phyloP scores from a whole-genome alignment of 768 basidiomycete genomes.

The Artomyces pyxidatus region DNA sequence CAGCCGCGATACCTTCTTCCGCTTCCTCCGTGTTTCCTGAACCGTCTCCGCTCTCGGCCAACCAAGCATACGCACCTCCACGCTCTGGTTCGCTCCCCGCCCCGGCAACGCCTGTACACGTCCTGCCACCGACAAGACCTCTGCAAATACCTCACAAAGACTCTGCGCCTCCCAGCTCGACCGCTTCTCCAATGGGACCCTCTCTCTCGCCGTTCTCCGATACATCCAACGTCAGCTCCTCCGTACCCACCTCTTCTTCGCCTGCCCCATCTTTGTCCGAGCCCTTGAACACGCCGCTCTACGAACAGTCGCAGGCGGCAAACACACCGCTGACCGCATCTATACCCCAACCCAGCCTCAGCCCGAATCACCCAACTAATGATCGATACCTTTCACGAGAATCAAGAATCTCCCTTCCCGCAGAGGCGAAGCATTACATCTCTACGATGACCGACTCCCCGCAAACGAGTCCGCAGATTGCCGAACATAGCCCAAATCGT shows the following conservation, averaged over 20 bases:
- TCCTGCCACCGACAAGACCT: constrained; percentile 1
- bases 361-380: constrained; percentile 16
- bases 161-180: background rate
- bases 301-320: background rate
- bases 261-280: background rate
- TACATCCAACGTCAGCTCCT: background rate
- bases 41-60: background rate
- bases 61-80: background rate
- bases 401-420: constrained; percentile 63
- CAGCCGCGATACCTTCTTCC: no score
- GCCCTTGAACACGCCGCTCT: background rate
- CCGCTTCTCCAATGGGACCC: background rate
- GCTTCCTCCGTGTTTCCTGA: no score
- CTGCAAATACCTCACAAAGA: constrained; percentile 6
- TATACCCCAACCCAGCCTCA: constrained; percentile 6
- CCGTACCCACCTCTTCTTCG: background rate
- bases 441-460: constrained; percentile 62
- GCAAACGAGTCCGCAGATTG: constrained; percentile 39
- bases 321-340: background rate
- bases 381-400: constrained; percentile 52
- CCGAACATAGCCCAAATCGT: constrained; percentile 3
- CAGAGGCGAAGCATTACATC: constrained; percentile 70
- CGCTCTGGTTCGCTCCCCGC: background rate
- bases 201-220: constrained; percentile 1
- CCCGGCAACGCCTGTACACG: background rate